Conservation (phyloP, 2,329 filamentous ascomycete species). For the Plenodomus tracheiphilus region DNA sequence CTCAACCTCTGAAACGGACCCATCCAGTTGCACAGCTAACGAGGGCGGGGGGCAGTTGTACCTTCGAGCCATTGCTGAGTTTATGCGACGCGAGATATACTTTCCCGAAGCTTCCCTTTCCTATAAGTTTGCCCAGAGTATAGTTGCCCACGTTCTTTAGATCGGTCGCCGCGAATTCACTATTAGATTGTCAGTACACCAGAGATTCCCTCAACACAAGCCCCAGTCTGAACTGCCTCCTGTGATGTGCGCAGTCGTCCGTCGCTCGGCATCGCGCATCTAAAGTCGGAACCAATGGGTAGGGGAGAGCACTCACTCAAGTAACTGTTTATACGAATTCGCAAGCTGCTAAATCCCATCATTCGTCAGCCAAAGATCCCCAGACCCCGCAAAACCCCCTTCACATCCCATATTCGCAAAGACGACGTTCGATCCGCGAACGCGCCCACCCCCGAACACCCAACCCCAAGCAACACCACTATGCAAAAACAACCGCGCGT, state of each 20-base stretch:
- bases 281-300: neutral
- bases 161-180: conserved; percentile 91
- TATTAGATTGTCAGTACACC: too few relatives aligned
- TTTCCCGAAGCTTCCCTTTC: conserved; percentile 97
- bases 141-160: conserved; percentile 95
- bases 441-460: neutral
- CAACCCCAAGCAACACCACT: too few relatives aligned
- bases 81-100: conserved; percentile 96
- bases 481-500: conserved; percentile 12
- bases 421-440: neutral
- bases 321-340: conserved; percentile 92
- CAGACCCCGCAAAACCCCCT: neutral
- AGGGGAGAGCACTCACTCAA: conserved; percentile 70
- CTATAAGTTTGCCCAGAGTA: conserved; percentile 85
- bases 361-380: conserved; percentile 5
- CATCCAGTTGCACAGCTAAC: neutral
- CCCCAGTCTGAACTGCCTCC: neutral
- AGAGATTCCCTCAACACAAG: too few relatives aligned
- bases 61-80: conserved; percentile 97
- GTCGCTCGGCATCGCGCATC: neutral
- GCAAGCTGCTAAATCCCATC: conserved; percentile 68
- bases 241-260: neutral
- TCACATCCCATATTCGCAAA: neutral
- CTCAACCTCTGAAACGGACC: neutral
- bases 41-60: conserved; percentile 43